Conservation (phyloP, 495 filamentous ascomycete genomes). For the Coniosporium apollinis region DNA sequence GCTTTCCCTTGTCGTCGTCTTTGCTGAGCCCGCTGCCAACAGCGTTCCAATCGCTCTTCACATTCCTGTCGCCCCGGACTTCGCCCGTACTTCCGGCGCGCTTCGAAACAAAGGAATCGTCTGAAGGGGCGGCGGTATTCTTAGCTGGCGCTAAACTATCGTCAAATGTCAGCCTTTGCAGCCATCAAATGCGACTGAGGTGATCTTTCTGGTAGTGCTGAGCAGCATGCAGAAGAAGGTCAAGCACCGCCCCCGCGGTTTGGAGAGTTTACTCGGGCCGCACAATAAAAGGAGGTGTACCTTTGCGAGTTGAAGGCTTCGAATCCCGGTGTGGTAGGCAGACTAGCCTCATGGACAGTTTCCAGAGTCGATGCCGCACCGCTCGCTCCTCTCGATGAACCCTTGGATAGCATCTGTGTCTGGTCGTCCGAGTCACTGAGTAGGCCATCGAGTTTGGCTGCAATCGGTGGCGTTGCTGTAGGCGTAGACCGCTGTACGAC, state of each 20-base stretch:
- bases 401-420: not conserved
- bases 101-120: too few relatives aligned
- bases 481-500: conserved; percentile 37
- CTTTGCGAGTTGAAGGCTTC: too few relatives aligned
- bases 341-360: conserved; percentile 84
- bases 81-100: conserved; percentile 21
- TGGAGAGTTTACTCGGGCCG: too few relatives aligned
- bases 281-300: too few relatives aligned
- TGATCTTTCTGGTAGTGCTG: too few relatives aligned
- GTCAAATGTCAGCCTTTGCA: too few relatives aligned
- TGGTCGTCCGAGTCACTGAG: too few relatives aligned
- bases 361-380: conserved; percentile 58
- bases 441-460: conserved; percentile 42
- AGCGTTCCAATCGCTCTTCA: conserved; percentile 33
- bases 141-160: too few relatives aligned
- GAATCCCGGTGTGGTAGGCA: conserved; percentile 54
- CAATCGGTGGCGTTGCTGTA: conserved; percentile 28
- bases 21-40: conserved; percentile 40
- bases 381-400: conserved; percentile 39
- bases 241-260: too few relatives aligned
- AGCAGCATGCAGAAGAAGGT: too few relatives aligned
- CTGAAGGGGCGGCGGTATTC: too few relatives aligned
- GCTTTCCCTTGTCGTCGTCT: conserved; percentile 19
- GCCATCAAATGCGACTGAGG: too few relatives aligned
- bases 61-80: conserved; percentile 11